Base-by-base conservation (phyloP, 768 basidiomycete species). In the Lactarius quietus region DNA sequence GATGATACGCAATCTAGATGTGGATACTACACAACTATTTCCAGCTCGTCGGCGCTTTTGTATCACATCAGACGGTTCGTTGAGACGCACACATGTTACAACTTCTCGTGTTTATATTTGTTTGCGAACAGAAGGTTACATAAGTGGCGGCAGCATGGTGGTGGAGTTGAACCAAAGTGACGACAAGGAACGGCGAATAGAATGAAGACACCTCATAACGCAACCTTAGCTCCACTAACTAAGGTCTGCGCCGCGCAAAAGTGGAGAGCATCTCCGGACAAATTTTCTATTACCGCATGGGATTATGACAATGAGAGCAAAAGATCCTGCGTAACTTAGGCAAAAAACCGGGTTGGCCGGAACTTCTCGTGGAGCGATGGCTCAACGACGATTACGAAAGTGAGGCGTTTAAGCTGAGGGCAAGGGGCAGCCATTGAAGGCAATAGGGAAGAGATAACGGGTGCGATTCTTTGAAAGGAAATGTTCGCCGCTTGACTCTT, bases 391-490 rank as follows among this genome's bases (percentile, higher is more conserved):
- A 33, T 33, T 33, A 26, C 38, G 56, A 57, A 23, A 51, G 48
- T 51, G 57, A 58, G 56, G 20, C 15, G n/a, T 23, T 35, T 45
- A 41, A 57, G 62, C 29, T 23, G 29, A 33, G 52, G 56, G 57
- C 48, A 20, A 17, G 20, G 23, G 41, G 39, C 38, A 38, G 10
- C 53, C n/a, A 36, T 61, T 60, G 36, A 8, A 54, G n/a, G 28
- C 1, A 55, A 68, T 61, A 36, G 53, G 58, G 57, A 38, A 31
- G 54, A 33, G 65, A 66, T 66, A 63, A 57, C 48, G 51, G 39
- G n/a, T n/a, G 3, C 6, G 1, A 43, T 12, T 17, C 57, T 52
- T 2, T 12, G 38, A 41, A 9, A 35, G 63, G 54, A 62, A 33
- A 33, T 62, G 52, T 6, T 41, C 28, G 43, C 23, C n/a, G 23